Evolutionary conservation across 352 stramenopile genomes (phyloP), one percentile per base, ranked within the genome.

Genomic region (Phytophthora citricola): DNA sequence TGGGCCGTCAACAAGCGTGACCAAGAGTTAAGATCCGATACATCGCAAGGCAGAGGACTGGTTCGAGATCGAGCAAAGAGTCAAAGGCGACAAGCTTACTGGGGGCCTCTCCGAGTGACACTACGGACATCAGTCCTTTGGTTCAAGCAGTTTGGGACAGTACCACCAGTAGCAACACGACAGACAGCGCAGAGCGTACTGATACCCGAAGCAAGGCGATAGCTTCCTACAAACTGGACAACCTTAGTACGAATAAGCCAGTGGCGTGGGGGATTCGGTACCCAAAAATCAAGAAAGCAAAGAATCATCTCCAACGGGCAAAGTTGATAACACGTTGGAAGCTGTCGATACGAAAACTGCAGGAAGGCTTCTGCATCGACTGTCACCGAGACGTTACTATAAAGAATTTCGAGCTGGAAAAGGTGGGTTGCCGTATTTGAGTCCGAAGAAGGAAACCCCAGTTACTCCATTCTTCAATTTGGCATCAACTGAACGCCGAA

Each of bases 371-470:
- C 43, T 74, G 14, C 66, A 74, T 46, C 53, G 60, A 12, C 46
- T 74, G 22, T 74, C 66, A 44, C 66, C 66, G 9, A 66, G 47
- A 14, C 66, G 54, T 15, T 74, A 67, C 43, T 74, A 63, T 27
- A 55, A 62, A 63, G 60, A 26, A 14, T 53, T 67, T 12, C 47
- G 41, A 49, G 11, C 22, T 40, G 59, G 53, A 2, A 73, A 48
- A 60, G 11, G 46, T 39, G 45, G 24, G 20, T 40, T 68, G 5
- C 49, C 26, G 34, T 61, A 60, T 11, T 29, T 24, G 8, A 67
- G 36, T 26, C 60, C 60, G 48, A 70, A 70, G 40, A 70, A 63
- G 24, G 49, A 66, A 11, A 61, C 40, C 3, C 40, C 52, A 5
- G 53, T 64, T 43, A 66, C 47, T 4, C 49, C 60, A 3, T 58